Conservation (phyloP, 306 rosid species). For the Fragaria iinumae region DNA sequence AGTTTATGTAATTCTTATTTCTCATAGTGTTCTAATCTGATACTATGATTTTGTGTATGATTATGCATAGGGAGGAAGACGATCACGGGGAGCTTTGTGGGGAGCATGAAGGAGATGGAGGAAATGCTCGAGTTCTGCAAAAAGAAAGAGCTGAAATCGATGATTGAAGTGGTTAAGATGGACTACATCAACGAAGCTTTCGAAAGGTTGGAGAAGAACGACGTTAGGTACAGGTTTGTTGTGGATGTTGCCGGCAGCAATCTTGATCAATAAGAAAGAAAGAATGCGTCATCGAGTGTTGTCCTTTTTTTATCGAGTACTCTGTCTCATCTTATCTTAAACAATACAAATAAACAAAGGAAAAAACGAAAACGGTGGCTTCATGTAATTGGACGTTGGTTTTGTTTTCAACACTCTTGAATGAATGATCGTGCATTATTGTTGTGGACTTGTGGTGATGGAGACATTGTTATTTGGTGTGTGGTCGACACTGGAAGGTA, state of each 20-base stretch:
- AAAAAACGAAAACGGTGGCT: background rate
- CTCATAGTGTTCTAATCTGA: background rate
- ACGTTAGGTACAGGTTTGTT: constrained; percentile 87
- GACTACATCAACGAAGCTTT: constrained; percentile 78
- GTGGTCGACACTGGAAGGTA: background rate
- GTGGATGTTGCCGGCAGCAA: constrained; percentile 89
- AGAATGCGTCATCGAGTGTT: background rate
- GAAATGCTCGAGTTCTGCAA: constrained; percentile 82
- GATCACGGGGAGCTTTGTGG: constrained; percentile 89
- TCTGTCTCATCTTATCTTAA: background rate
- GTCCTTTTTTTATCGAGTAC: no score
- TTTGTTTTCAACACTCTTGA: background rate
- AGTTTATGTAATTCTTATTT: background rate
- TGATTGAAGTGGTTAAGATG: constrained; percentile 70
- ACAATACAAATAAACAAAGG: background rate
- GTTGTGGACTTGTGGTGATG: background rate
- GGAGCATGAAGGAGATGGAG: constrained; percentile 80
- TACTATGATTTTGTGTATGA: background rate
- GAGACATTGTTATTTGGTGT: background rate
- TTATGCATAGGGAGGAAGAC: constrained; percentile 58
- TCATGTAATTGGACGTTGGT: background rate
- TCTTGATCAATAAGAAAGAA: constrained; percentile 17
- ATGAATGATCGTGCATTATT: background rate
- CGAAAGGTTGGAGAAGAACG: constrained; percentile 89
- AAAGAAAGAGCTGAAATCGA: constrained; percentile 60